Conservation (phyloP, 495 filamentous ascomycete genomes). For the Penicillium maclennaniae region DNA sequence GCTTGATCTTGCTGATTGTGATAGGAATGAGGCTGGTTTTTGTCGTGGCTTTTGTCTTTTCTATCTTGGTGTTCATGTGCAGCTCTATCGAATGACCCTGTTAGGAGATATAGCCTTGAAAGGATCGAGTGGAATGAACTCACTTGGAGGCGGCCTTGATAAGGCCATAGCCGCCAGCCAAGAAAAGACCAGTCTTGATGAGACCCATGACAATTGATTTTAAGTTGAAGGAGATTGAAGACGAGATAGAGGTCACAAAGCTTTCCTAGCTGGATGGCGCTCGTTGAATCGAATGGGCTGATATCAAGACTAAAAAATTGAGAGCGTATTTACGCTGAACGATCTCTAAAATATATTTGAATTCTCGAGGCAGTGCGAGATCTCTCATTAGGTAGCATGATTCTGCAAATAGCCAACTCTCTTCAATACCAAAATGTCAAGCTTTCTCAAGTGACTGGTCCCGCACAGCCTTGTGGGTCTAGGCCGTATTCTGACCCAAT, state of each 20-base stretch:
- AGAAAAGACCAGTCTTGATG: constrained; percentile 14
- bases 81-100: constrained; percentile 2
- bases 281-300: background rate
- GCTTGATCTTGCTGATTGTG: background rate
- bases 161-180: constrained; percentile 12
- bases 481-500: background rate
- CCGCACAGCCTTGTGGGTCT: background rate
- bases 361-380: background rate
- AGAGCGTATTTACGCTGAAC: background rate
- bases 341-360: background rate
- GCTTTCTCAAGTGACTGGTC: background rate
- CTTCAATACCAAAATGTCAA: background rate
- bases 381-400: background rate
- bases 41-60: constrained; percentile 5
- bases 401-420: background rate
- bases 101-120: background rate
- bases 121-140: background rate
- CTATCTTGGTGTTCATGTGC: constrained; percentile 11
- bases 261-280: background rate
- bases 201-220: constrained; percentile 14
- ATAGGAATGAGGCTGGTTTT: background rate
- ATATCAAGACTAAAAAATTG: background rate
- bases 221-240: background rate
- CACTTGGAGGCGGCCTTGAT: constrained; percentile 16
- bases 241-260: background rate